These are phyloP conservation scores for Cyberlindnera misumaiensis DNA, from an alignment of 805 yeast species.

Conservation along the genomic window DNA sequence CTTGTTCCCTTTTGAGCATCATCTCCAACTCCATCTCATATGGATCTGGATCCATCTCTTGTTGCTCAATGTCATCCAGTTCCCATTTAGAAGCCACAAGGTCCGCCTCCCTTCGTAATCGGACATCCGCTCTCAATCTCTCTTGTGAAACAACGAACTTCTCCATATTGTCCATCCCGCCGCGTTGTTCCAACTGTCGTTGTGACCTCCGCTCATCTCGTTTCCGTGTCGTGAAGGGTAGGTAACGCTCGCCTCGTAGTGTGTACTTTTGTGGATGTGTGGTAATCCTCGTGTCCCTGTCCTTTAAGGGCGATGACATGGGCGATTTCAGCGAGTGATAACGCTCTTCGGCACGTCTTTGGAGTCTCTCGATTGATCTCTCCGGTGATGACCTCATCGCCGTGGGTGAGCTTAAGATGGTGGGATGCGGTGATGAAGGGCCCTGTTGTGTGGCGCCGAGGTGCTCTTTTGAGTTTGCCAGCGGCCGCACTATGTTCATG, in stretches of 20 bases:
- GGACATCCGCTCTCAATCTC: constrained; percentile 3
- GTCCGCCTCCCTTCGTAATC: constrained; percentile 10
- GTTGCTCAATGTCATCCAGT: constrained; percentile 4
- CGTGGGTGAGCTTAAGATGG: no score
- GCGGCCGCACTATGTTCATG: no score
- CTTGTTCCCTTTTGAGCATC: constrained; percentile 11
- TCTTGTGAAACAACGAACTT: constrained; percentile 12
- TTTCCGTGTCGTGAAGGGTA: constrained; percentile 13
- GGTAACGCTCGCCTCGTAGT: constrained; percentile 13
- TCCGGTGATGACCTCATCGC: not conserved
- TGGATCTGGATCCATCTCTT: constrained; percentile 12
- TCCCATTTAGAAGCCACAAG: constrained; percentile 3
- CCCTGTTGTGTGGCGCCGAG: no score
- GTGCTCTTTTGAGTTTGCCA: no score
- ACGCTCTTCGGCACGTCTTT: constrained; percentile 2
- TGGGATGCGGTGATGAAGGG: no score
- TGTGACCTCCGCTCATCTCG: constrained; percentile 11
- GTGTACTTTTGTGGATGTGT: constrained; percentile 17
- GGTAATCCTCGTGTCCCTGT: not conserved
- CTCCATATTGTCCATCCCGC: constrained; percentile 19
- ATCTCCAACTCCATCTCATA: constrained; percentile 12
- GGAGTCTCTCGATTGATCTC: constrained; percentile 4
- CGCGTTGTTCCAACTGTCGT: constrained; percentile 12
- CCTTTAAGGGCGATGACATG: constrained; percentile 11
- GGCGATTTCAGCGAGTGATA: constrained; percentile 5